Base-by-base conservation (phyloP, 495 filamentous ascomycete genomes). In the Trichoderma erinaceum region DNA sequence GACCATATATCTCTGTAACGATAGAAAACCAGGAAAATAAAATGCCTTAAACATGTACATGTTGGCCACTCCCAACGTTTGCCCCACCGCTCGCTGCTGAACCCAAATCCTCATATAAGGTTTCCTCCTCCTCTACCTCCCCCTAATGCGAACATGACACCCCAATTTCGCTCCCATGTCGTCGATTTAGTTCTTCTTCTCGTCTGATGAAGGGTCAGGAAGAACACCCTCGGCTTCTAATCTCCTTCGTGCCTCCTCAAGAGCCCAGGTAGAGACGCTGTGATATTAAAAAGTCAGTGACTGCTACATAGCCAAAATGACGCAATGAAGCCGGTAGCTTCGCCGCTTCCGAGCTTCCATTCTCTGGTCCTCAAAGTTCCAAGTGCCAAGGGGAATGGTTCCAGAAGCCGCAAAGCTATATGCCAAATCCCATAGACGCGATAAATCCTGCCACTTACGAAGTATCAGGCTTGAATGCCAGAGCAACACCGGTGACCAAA, bases 261-360 rank as follows among this genome's bases (percentile, higher is more conserved):
- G 84, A 41, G 95, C 95, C 95, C 95, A 99, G 64, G 93, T 97
- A 84, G 98, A 93, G 88, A 99, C 98, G 73, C 96, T 99, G 69
- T 69, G 48, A 25, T 38, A 38, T 69, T n/a, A 10, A 63, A 1
- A 21, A 25, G 67, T 73, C 69, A 76, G 71, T 66, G 50, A 38
- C 25, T 23, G 32, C 41, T 11, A 16, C 16, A 43, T 23, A 11
- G 29, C 32, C 63, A 65, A 41, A 41, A 65, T 44, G 23, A 13
- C 63, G 63, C 63, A 41, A 18, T 15, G 63, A 65, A 7, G 11
- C 16, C 35, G 41, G n/a, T 18, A 32, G 41, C 11, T 11, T 27
- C n/a, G 15, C 56, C 56, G 32, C 56, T 32, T 27, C 56, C 63
- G 16, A 4, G 1, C 18, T n/a, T 10, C 29, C 29, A 65, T 41